A percentile compares a stretch with the other conserved stretches of the same genome.
These are phyloP conservation scores for Spirogloea muscicola DNA, from an alignment of 139 green algal genomes.

Conservation along the genomic window DNA sequence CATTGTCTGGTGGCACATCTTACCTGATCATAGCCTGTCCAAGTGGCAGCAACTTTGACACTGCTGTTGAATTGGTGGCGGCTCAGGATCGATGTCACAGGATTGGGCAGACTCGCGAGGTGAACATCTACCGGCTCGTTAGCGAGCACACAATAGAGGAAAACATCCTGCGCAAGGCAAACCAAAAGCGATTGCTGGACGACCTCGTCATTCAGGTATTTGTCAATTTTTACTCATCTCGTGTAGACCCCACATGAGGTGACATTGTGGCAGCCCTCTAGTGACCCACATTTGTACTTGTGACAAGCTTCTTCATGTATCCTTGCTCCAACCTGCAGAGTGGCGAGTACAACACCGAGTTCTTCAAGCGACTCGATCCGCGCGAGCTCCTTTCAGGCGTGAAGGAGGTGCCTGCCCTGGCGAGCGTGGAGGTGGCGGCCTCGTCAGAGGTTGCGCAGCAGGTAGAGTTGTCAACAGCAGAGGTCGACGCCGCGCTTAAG, in stretches of 20 bases:
- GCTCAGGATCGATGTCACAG: conserved; percentile 95
- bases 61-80: no score
- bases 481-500: conserved; percentile 29
- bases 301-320: background rate
- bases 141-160: conserved; percentile 88
- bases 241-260: no score
- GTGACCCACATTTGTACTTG: no score
- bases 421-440: no score
- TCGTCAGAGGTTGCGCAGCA: no score
- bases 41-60: no score
- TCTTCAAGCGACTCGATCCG: conserved; percentile 44
- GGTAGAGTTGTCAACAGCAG: conserved; percentile 1
- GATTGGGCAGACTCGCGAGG: conserved; percentile 90
- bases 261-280: no score
- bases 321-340: no score
- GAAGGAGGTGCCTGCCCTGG: no score
- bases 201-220: conserved; percentile 86
- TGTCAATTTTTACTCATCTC: no score
- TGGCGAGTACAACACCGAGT: conserved; percentile 43
- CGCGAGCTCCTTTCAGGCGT: conserved; percentile 32
- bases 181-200: conserved; percentile 96
- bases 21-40: no score
- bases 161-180: conserved; percentile 94
- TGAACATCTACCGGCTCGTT: conserved; percentile 98
- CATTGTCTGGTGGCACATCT: no score